These are phyloP conservation scores for Trichosporon sp. DNA, from an alignment of 1,284 basidiomycete species.

Conservation along the genomic window DNA sequence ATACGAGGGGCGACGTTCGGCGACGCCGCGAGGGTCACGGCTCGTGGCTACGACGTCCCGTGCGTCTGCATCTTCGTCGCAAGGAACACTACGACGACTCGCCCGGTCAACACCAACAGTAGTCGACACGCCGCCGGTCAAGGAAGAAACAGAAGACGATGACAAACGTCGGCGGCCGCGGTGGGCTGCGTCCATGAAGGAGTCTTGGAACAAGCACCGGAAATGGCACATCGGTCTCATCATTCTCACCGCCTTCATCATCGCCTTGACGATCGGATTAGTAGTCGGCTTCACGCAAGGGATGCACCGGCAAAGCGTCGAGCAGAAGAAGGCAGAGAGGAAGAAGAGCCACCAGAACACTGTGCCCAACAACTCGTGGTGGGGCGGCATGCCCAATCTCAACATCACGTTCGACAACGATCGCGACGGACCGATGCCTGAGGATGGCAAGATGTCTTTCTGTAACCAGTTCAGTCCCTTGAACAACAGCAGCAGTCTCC, in stretches of 20 bases:
- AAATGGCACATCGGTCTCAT: conserved; percentile 28
- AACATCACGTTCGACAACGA: conserved; percentile 32
- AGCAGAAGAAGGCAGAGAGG: neutral
- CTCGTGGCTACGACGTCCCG: neutral
- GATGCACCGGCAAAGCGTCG: neutral
- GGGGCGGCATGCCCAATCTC: conserved; percentile 10
- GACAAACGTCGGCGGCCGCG: neutral
- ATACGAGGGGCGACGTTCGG: conserved; percentile 24
- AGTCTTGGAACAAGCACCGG: conserved; percentile 27
- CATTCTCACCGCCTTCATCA: conserved; percentile 20
- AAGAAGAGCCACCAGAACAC: neutral
- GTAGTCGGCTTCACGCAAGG: conserved; percentile 26
- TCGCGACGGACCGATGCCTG: conserved; percentile 35
- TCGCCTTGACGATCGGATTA: conserved; percentile 35
- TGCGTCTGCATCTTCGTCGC: neutral
- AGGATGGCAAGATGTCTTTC: conserved; percentile 32
- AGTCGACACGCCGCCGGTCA: neutral
- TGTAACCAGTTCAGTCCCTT: conserved; percentile 37
- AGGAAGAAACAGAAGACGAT: neutral
- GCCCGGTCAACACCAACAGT: conserved; percentile 3
- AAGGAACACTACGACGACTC: conserved; percentile 8
- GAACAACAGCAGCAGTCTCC: conserved; percentile 26
- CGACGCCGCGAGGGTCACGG: neutral
- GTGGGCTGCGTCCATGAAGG: neutral
- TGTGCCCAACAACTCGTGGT: neutral